Percentiles rank a stretch among this genome's conserved stretches.
Evolutionary conservation across 345 rosid species (phyloP).

Genomic region (Toxicodendron radicans): DNA sequence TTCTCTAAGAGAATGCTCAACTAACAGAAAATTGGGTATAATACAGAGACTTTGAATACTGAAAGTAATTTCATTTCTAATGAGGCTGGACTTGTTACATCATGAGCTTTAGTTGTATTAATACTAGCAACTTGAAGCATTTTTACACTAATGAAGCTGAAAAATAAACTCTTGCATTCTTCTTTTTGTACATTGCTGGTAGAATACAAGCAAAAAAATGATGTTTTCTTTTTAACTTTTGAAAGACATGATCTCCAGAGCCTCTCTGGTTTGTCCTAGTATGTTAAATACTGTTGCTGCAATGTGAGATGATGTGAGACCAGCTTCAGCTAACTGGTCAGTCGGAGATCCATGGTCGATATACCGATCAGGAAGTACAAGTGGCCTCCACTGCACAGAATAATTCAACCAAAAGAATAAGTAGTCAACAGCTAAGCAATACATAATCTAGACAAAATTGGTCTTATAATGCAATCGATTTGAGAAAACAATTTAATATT

Average conservation of each 20-base stretch:
- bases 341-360: conserved; percentile 84
- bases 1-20: neutral
- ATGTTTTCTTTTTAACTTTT: conserved; percentile 1
- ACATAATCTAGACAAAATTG: neutral
- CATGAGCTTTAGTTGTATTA: neutral
- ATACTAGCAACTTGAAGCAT: neutral
- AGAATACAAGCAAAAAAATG: neutral
- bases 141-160: neutral
- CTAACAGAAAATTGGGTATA: neutral
- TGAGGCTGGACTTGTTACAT: neutral
- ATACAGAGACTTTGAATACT: neutral
- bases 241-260: conserved; percentile 54
- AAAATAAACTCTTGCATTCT: neutral
- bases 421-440: neutral
- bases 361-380: conserved; percentile 76
- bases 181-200: conserved; percentile 19
- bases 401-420: neutral
- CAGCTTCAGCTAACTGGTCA: conserved; percentile 72
- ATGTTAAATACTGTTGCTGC: conserved; percentile 81
- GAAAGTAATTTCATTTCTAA: neutral
- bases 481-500: neutral
- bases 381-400: conserved; percentile 76
- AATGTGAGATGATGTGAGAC: conserved; percentile 81
- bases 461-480: neutral
- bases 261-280: conserved; percentile 59